Conservation (phyloP, 805 yeast species). For the Candida arabinofermentans region DNA sequence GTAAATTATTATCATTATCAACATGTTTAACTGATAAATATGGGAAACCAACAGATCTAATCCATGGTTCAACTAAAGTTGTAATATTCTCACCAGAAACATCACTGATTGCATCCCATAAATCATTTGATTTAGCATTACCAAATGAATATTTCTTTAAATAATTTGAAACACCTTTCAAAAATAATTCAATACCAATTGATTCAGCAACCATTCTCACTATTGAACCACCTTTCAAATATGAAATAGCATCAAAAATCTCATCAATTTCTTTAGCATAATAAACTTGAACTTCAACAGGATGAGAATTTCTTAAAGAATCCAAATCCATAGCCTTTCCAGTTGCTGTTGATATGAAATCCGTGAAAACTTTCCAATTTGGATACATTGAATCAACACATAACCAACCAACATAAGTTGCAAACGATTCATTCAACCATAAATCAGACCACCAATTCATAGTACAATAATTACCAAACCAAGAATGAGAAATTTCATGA, state of each 20-base stretch:
- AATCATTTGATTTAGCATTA: constrained; percentile 70
- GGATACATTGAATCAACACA: constrained; percentile 70
- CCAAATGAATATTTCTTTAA: constrained; percentile 59
- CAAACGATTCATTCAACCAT: constrained; percentile 89
- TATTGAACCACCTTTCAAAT: constrained; percentile 75
- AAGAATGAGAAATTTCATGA: constrained; percentile 87
- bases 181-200: constrained; percentile 64
- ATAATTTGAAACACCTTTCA: constrained; percentile 70
- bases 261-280: constrained; percentile 78
- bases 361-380: constrained; percentile 73
- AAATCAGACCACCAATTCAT: constrained; percentile 94
- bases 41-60: constrained; percentile 70
- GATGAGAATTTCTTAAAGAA: constrained; percentile 64
- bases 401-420: constrained; percentile 77
- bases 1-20: constrained; percentile 34
- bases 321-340: constrained; percentile 52
- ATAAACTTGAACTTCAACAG: constrained; percentile 76
- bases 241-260: constrained; percentile 78
- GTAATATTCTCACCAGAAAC: constrained; percentile 60
- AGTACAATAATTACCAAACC: constrained; percentile 88
- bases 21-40: constrained; percentile 44
- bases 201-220: constrained; percentile 72
- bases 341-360: constrained; percentile 47
- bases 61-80: constrained; percentile 66
- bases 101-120: constrained; percentile 64